These are phyloP conservation scores for Rhodamnia rubescens DNA, from an alignment of 345 rosid genomes.

Conservation along the genomic window DNA sequence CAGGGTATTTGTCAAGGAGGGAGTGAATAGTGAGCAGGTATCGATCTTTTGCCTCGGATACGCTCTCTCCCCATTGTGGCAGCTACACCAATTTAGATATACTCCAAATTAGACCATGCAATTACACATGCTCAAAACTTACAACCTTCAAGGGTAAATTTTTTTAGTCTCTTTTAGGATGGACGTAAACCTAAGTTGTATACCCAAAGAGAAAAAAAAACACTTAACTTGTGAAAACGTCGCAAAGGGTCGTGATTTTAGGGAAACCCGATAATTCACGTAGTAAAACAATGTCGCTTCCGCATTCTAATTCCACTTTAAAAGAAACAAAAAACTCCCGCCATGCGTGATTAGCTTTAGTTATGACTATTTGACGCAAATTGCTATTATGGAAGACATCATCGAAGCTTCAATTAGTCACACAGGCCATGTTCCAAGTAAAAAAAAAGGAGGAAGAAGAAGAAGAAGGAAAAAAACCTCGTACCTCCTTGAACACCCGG, in stretches of 20 bases:
- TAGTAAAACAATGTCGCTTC: background rate
- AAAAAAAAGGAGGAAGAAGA: no score
- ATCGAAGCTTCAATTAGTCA: no score
- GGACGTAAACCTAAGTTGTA: no score
- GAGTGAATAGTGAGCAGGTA: slow-evolving; percentile 35
- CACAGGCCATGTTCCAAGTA: no score
- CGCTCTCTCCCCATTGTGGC: slow-evolving; percentile 69
- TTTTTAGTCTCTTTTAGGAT: no score
- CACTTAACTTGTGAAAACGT: no score
- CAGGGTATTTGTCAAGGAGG: slow-evolving; percentile 65
- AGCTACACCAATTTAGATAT: slow-evolving; percentile 15
- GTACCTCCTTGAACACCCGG: slow-evolving; percentile 44
- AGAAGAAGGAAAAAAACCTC: background rate
- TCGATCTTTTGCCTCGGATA: slow-evolving; percentile 27
- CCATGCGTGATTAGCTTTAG: background rate
- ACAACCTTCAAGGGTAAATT: background rate
- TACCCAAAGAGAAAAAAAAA: no score
- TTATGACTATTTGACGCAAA: no score
- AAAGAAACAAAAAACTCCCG: background rate
- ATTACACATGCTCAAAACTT: background rate
- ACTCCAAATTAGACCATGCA: background rate
- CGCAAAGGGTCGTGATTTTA: no score
- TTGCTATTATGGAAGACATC: no score
- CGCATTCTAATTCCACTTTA: background rate
- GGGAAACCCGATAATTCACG: background rate